Percentiles rank a stretch among this genome's conserved stretches.
Evolutionary conservation across 2,329 filamentous ascomycete species (phyloP).

Genomic region (Penicillium sp.): DNA sequence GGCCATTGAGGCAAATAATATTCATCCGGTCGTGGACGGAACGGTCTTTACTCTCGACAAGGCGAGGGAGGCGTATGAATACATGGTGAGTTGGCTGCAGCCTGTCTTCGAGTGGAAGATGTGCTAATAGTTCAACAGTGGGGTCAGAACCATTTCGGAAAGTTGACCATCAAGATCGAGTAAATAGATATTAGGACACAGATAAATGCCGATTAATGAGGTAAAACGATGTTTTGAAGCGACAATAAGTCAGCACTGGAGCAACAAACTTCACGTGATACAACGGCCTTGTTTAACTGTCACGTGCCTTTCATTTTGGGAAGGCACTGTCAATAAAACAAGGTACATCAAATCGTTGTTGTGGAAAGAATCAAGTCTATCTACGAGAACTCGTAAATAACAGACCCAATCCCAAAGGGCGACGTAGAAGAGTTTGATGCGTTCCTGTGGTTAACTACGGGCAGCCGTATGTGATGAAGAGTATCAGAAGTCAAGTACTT

Average conservation of each 20-base stretch:
- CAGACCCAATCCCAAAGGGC: too few relatives aligned
- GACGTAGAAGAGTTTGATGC: too few relatives aligned
- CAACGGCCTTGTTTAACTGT: too few relatives aligned
- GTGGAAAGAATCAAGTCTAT: too few relatives aligned
- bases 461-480: too few relatives aligned
- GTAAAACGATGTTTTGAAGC: not conserved
- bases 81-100: slow-evolving; percentile 49
- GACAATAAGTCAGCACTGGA: not conserved
- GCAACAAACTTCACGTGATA: not conserved
- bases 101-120: not conserved
- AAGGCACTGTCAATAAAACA: too few relatives aligned
- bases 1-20: slow-evolving; percentile 63
- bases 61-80: slow-evolving; percentile 59
- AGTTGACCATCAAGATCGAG: slow-evolving; percentile 55
- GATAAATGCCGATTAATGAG: not conserved
- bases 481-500: too few relatives aligned
- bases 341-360: too few relatives aligned
- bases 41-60: slow-evolving; percentile 61
- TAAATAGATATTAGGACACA: slow-evolving; percentile 21
- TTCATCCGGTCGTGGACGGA: slow-evolving; percentile 64
- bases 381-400: too few relatives aligned
- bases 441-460: too few relatives aligned
- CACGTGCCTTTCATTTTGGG: too few relatives aligned
- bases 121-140: slow-evolving; percentile 39
- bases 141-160: slow-evolving; percentile 61